These are phyloP conservation scores for Ascochyta koolunga DNA, from an alignment of 2,329 filamentous ascomycete species.

Conservation along the genomic window DNA sequence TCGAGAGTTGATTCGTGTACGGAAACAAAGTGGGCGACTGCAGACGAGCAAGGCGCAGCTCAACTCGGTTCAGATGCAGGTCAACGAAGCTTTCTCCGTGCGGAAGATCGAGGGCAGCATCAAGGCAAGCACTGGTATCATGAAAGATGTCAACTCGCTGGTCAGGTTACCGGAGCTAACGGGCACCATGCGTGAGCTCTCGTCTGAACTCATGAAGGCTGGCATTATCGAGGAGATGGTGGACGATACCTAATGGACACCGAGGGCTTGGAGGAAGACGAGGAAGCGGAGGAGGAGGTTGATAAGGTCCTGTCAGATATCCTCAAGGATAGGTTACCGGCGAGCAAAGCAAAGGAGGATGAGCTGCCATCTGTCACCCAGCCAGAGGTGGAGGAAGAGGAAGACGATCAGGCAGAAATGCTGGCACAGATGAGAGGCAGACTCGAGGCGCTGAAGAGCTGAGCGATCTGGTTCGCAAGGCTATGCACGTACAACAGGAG, in stretches of 20 bases:
- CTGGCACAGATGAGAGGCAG: slow-evolving; percentile 93
- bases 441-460: slow-evolving; percentile 90
- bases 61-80: slow-evolving; percentile 93
- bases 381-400: slow-evolving; percentile 74
- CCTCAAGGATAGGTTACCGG: slow-evolving; percentile 78
- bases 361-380: slow-evolving; percentile 59
- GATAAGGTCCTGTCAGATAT: slow-evolving; percentile 93
- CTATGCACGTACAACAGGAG: not conserved
- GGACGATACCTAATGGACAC: slow-evolving; percentile 77
- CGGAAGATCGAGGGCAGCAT: slow-evolving; percentile 96
- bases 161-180: slow-evolving; percentile 85
- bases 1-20: slow-evolving; percentile 80
- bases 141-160: slow-evolving; percentile 93
- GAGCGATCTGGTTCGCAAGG: slow-evolving; percentile 27
- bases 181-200: slow-evolving; percentile 86
- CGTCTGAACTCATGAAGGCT: slow-evolving; percentile 86
- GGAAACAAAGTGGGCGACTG: slow-evolving; percentile 75
- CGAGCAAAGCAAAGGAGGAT: slow-evolving; percentile 63
- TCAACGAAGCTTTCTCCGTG: slow-evolving; percentile 93
- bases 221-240: slow-evolving; percentile 99
- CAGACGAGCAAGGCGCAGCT: slow-evolving; percentile 90
- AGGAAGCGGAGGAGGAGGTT: slow-evolving; percentile 76
- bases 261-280: slow-evolving; percentile 73
- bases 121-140: slow-evolving; percentile 83
- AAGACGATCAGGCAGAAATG: slow-evolving; percentile 87